A percentile compares a stretch with the other conserved stretches of the same genome.
Evolutionary conservation across 2,329 filamentous ascomycete genomes (phyloP).

Genomic region (Tolypocladium album): DNA sequence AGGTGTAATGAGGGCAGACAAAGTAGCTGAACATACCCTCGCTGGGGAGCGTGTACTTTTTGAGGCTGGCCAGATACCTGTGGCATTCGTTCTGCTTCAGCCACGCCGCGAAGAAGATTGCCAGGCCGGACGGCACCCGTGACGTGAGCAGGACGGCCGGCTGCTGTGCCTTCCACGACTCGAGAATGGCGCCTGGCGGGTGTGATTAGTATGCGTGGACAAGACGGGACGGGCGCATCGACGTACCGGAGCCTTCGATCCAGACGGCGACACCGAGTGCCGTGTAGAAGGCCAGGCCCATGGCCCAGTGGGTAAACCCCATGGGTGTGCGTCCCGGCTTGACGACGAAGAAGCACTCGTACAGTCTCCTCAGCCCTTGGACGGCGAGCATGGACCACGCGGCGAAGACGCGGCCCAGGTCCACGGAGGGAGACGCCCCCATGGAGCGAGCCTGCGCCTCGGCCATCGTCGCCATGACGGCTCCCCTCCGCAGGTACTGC

Average conservation of each 20-base stretch:
- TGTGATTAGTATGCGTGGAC: background rate
- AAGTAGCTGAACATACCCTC: constrained; percentile 61
- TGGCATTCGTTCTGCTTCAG: constrained; percentile 67
- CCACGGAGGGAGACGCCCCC: constrained; percentile 30
- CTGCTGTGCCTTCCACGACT: constrained; percentile 17
- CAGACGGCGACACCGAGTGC: constrained; percentile 66
- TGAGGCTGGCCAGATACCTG: constrained; percentile 54
- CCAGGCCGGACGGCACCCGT: constrained; percentile 33
- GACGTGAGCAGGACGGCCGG: constrained; percentile 10
- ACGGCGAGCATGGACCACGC: constrained; percentile 64
- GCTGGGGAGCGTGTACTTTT: constrained; percentile 74
- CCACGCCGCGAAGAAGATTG: constrained; percentile 60
- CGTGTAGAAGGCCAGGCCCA: constrained; percentile 71
- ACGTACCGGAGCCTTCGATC: constrained; percentile 68
- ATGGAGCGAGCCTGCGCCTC: constrained; percentile 20
- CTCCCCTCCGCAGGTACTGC: constrained; percentile 48
- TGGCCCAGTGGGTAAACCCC: constrained; percentile 73
- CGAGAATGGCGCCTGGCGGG: constrained; percentile 19
- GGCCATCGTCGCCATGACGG: constrained; percentile 37
- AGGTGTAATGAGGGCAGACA: constrained; percentile 84
- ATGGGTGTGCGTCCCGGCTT: constrained; percentile 60
- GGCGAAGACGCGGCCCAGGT: constrained; percentile 49
- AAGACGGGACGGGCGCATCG: background rate
- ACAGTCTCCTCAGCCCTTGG: constrained; percentile 66
- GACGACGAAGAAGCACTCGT: constrained; percentile 58